Percentiles rank a stretch among this genome's conserved stretches.
Evolutionary conservation across 345 rosid genomes (phyloP).

Genomic region (Brassica napus): DNA sequence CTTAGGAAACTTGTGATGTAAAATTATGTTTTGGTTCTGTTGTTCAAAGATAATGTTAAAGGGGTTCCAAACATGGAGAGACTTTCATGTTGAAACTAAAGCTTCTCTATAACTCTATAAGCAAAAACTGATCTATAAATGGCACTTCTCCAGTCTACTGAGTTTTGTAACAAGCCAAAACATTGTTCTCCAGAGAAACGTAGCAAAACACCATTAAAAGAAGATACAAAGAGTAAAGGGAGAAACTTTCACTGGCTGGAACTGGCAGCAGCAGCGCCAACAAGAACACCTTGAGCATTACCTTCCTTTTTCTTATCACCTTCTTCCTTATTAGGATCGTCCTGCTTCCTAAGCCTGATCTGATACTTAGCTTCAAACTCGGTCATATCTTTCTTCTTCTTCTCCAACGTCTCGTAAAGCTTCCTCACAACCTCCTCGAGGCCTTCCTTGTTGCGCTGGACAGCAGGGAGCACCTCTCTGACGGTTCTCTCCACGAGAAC

Average conservation of each 20-base stretch:
- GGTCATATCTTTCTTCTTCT: conserved; percentile 75
- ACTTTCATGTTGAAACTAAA: not conserved
- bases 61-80: no score
- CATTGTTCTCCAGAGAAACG: not conserved
- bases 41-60: not conserved
- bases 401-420: conserved; percentile 80
- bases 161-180: conserved; percentile 27
- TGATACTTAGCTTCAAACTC: conserved; percentile 85
- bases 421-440: conserved; percentile 83
- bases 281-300: conserved; percentile 95
- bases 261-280: conserved; percentile 64
- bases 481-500: conserved; percentile 93
- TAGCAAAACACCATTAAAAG: not conserved
- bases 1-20: conserved; percentile 35
- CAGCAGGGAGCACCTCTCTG: conserved; percentile 92
- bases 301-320: conserved; percentile 56
- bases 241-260: conserved; percentile 43
- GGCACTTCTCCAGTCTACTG: conserved; percentile 17
- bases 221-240: conserved; percentile 10
- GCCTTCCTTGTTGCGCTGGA: conserved; percentile 89
- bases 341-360: conserved; percentile 73
- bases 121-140: conserved; percentile 20
- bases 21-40: conserved; percentile 47
- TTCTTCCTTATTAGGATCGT: conserved; percentile 31
- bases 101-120: not conserved